A percentile compares a stretch with the other conserved stretches of the same genome.
These are phyloP conservation scores for Penicillium psychrofluorescens DNA, from an alignment of 495 filamentous ascomycete genomes.

Conservation along the genomic window DNA sequence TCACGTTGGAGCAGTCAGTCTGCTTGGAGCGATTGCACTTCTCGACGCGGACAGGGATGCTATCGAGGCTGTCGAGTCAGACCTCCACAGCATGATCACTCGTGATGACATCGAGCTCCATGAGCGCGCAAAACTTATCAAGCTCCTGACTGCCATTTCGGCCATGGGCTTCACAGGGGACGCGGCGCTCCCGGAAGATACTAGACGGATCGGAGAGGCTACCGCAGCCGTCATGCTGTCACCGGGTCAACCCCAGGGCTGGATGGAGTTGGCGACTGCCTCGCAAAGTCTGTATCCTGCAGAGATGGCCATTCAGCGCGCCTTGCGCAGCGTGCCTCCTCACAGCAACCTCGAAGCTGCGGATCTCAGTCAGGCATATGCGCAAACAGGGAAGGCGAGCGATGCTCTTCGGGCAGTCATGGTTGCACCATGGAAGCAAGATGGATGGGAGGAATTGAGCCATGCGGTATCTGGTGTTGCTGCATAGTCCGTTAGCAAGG, in stretches of 20 bases:
- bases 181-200: constrained; percentile 24
- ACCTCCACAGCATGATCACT: constrained; percentile 64
- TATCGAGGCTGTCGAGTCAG: constrained; percentile 70
- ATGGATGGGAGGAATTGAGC: constrained; percentile 53
- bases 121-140: constrained; percentile 45
- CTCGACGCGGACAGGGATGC: constrained; percentile 72
- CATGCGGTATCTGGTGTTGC: constrained; percentile 18
- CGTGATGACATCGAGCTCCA: constrained; percentile 44
- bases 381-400: constrained; percentile 59
- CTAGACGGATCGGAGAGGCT: constrained; percentile 45
- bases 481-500: constrained; percentile 4
- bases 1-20: constrained; percentile 68
- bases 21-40: constrained; percentile 76
- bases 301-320: constrained; percentile 75
- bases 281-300: constrained; percentile 52
- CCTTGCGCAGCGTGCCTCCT: constrained; percentile 64
- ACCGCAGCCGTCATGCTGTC: constrained; percentile 68
- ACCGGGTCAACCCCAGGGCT: constrained; percentile 68
- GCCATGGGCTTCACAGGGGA: constrained; percentile 29
- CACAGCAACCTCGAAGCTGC: constrained; percentile 56
- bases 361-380: constrained; percentile 68
- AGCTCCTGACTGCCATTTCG: constrained; percentile 51
- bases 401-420: constrained; percentile 74
- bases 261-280: constrained; percentile 61
- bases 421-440: constrained; percentile 68